Percentiles rank a stretch among this genome's conserved stretches.
These are phyloP conservation scores for Trichosphaerium sp. DNA, from an alignment of 78 protist species.

Conservation along the genomic window DNA sequence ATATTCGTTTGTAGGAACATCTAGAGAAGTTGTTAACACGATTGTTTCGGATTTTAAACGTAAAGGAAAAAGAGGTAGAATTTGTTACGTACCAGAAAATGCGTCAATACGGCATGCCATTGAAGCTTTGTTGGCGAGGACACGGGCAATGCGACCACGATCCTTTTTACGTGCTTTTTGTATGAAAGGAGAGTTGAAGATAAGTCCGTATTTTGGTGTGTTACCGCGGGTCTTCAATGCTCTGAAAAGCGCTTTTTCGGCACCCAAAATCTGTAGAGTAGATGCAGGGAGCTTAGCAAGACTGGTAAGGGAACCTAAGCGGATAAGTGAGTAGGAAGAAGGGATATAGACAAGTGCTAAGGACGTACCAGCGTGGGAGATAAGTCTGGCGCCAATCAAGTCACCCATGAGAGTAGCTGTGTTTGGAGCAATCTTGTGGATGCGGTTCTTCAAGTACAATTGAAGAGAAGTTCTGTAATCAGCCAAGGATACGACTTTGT, in stretches of 20 bases:
- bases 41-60: background rate
- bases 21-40: too few species aligned
- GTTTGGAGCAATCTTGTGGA: conserved; percentile 95
- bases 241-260: conserved; percentile 99
- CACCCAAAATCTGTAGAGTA: conserved; percentile 99
- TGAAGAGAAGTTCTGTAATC: conserved; percentile 70
- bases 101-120: conserved; percentile 94
- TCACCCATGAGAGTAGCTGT: conserved; percentile 93
- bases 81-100: background rate
- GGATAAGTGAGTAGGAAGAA: background rate
- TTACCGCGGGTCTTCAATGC: conserved; percentile 85
- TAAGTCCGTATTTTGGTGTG: conserved; percentile 98
- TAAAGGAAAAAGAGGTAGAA: background rate
- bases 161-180: conserved; percentile 72
- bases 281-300: conserved; percentile 99
- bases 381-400: conserved; percentile 72
- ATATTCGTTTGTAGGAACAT: conserved; percentile 54
- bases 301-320: conserved; percentile 62
- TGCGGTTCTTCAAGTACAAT: conserved; percentile 80
- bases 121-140: conserved; percentile 94
- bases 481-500: conserved; percentile 67
- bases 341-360: background rate
- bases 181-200: conserved; percentile 89
- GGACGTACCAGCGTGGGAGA: conserved; percentile 83
- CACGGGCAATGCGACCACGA: conserved; percentile 97